Percentiles rank a stretch among this genome's conserved stretches.
Evolutionary conservation across 345 rosid genomes (phyloP).

Genomic region (Leavenworthia alabamica): DNA sequence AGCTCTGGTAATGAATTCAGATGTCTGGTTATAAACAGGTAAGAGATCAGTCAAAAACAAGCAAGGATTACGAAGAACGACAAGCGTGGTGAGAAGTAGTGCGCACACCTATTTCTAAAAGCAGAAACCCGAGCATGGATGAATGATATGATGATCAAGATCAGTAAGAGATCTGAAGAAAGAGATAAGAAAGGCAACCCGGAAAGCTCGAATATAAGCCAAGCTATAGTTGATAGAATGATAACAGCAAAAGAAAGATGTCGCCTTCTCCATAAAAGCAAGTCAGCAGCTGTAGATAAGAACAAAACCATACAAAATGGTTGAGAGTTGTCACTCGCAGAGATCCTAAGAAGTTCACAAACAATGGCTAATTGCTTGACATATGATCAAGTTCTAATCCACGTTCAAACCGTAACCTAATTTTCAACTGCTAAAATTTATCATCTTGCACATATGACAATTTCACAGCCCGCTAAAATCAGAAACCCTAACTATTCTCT

Average conservation of each 20-base stretch:
- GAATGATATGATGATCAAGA: constrained; percentile 48
- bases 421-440: constrained; percentile 4
- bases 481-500: not conserved
- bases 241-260: constrained; percentile 54
- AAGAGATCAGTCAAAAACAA: not conserved
- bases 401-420: constrained; percentile 18
- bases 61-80: not conserved
- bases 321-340: not conserved
- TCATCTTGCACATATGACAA: not conserved
- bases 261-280: constrained; percentile 67
- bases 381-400: not conserved
- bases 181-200: constrained; percentile 74
- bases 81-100: not conserved
- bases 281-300: constrained; percentile 57
- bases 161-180: constrained; percentile 71
- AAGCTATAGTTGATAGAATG: constrained; percentile 72
- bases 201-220: constrained; percentile 71
- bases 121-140: constrained; percentile 54
- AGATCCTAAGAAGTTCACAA: not conserved
- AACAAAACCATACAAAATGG: constrained; percentile 9
- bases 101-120: constrained; percentile 52
- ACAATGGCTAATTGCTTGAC: not conserved
- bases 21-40: constrained; percentile 23
- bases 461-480: not conserved
- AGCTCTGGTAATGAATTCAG: constrained; percentile 54